Percentiles rank a stretch among this genome's conserved stretches.
These are phyloP conservation scores for Kluyveromyces sp. DNA, from an alignment of 1,139 yeast genomes.

Conservation along the genomic window DNA sequence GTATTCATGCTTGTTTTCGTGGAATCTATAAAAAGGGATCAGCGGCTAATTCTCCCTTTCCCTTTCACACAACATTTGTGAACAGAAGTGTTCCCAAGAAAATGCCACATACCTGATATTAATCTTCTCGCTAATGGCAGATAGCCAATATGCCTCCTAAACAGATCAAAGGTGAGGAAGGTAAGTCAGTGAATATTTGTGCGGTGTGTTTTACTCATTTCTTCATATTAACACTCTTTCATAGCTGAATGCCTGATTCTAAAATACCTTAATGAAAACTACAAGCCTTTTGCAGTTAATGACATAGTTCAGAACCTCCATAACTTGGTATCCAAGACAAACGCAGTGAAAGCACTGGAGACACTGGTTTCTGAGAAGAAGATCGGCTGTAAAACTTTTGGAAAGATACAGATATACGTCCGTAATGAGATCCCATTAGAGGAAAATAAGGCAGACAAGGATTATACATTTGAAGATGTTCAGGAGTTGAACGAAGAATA, in stretches of 20 bases:
- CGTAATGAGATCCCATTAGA: constrained; percentile 26
- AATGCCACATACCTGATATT: neutral
- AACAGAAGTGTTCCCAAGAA: neutral
- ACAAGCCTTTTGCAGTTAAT: constrained; percentile 36
- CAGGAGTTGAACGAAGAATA: constrained; percentile 19
- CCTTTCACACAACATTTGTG: neutral
- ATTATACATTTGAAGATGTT: constrained; percentile 16
- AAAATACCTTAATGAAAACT: constrained; percentile 34
- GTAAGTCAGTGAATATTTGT: constrained; percentile 4
- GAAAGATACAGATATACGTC: constrained; percentile 35
- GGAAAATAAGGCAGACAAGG: constrained; percentile 12
- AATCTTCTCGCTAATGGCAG: neutral
- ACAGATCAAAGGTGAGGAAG: constrained; percentile 13
- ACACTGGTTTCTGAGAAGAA: constrained; percentile 26
- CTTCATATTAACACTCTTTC: constrained; percentile 2
- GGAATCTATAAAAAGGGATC: neutral
- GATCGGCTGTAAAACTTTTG: constrained; percentile 33
- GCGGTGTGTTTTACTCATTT: neutral
- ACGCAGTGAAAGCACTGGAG: constrained; percentile 31
- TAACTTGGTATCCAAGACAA: constrained; percentile 30
- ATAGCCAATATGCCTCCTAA: constrained; percentile 9
- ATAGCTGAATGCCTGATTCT: constrained; percentile 18
- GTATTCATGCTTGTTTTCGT: neutral
- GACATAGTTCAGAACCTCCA: constrained; percentile 38
- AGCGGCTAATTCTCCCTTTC: neutral